Conservation (phyloP, 768 basidiomycete species). For the Mycena venus region DNA sequence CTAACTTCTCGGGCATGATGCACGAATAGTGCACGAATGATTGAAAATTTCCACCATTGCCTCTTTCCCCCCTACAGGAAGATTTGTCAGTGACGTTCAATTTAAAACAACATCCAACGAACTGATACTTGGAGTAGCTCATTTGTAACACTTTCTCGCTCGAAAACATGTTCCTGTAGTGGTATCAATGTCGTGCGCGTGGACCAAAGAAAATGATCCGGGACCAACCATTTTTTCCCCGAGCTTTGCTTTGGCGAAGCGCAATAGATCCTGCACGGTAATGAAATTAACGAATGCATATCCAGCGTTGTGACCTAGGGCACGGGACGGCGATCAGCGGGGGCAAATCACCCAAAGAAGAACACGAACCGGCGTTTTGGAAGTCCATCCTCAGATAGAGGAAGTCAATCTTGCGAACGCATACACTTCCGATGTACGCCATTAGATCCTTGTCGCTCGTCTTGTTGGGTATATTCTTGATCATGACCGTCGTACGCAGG, state of each 20-base stretch:
- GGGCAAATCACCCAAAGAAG: constrained; percentile 4
- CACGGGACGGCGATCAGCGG: not conserved
- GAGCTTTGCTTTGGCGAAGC: constrained; percentile 79
- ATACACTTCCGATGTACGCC: constrained; percentile 76
- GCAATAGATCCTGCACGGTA: constrained; percentile 78
- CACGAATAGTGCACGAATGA: too few species aligned
- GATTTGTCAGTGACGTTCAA: not conserved
- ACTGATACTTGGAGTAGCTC: constrained; percentile 96
- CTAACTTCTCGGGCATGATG: constrained; percentile 89
- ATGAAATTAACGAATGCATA: constrained; percentile 95
- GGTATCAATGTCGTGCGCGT: constrained; percentile 12
- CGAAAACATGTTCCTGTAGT: constrained; percentile 87
- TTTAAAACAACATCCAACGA: constrained; percentile 46
- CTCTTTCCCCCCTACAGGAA: constrained; percentile 86
- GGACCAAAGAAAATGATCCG: not conserved
- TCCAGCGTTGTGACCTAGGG: constrained; percentile 80
- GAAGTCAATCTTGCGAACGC: constrained; percentile 85
- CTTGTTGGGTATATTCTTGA: constrained; percentile 94
- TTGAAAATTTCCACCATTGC: constrained; percentile 93
- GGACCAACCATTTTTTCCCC: constrained; percentile 83
- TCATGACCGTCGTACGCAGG: constrained; percentile 88
- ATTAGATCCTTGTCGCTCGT: constrained; percentile 83
- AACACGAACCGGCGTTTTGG: constrained; percentile 74
- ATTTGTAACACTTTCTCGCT: constrained; percentile 93
- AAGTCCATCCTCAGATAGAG: constrained; percentile 92